Evolutionary conservation across 2,329 filamentous ascomycete genomes (phyloP).

Genomic region (Penicillium sp.): DNA sequence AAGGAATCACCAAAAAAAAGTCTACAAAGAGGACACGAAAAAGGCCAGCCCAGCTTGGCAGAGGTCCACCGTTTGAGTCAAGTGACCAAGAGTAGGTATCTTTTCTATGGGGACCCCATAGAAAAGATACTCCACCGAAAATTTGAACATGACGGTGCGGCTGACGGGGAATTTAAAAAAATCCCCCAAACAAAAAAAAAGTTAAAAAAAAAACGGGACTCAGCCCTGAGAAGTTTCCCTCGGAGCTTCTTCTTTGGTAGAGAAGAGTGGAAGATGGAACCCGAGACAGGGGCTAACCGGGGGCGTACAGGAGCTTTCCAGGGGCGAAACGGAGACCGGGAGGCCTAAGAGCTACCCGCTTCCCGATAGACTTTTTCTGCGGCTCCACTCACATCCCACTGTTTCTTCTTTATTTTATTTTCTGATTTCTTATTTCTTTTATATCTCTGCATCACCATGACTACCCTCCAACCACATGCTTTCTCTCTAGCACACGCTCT

Average conservation of each 20-base stretch:
- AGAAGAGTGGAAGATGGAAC: background rate
- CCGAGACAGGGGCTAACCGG: background rate
- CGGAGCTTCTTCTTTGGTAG: no score
- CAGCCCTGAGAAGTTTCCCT: background rate
- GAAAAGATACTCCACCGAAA: background rate
- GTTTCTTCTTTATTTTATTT: background rate
- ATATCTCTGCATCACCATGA: constrained; percentile 12
- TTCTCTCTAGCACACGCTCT: constrained; percentile 21
- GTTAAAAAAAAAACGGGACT: background rate
- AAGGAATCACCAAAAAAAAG: no score
- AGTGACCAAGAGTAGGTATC: background rate
- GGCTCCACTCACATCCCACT: background rate
- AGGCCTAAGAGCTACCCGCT: no score
- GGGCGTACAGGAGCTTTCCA: no score
- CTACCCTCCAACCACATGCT: constrained; percentile 26
- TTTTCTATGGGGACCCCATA: background rate
- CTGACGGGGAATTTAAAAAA: background rate
- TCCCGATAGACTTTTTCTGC: background rate
- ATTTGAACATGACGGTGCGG: background rate
- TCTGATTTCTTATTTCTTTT: background rate
- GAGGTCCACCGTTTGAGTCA: background rate
- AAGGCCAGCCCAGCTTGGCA: background rate
- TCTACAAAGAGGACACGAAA: no score
- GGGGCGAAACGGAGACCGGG: no score
- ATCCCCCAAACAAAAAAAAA: background rate